phyloP scores from a whole-genome alignment of 106 monocot genomes.

The Posidonia australis region DNA sequence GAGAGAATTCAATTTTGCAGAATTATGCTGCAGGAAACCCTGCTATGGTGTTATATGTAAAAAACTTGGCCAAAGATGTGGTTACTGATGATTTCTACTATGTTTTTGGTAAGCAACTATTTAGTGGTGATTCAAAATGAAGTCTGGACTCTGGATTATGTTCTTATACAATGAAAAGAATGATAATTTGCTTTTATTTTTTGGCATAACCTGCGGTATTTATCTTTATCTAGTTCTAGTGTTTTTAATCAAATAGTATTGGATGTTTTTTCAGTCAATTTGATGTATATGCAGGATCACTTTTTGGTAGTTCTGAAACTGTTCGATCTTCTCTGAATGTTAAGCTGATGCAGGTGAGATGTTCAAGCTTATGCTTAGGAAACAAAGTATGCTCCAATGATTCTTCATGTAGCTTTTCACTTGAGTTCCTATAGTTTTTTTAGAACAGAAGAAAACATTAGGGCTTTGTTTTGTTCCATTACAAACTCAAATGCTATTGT shows the following conservation, averaged over 20 bases:
- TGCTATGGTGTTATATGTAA: conserved; percentile 73
- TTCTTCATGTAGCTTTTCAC: too few relatives aligned
- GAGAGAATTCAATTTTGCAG: too few relatives aligned
- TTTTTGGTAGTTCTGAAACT: conserved; percentile 61
- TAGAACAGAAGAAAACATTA: too few relatives aligned
- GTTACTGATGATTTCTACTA: conserved; percentile 84
- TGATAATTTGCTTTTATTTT: neutral
- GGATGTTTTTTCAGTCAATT: neutral
- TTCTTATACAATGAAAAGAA: neutral
- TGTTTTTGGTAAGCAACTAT: conserved; percentile 67
- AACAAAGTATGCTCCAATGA: too few relatives aligned
- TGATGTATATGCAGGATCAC: conserved; percentile 43
- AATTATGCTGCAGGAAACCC: conserved; percentile 86
- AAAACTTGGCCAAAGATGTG: conserved; percentile 97
- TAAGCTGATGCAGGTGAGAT: conserved; percentile 87
- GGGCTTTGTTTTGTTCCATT: too few relatives aligned
- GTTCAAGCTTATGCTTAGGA: neutral
- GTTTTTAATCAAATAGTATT: neutral
- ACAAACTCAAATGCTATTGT: too few relatives aligned
- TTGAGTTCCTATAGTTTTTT: too few relatives aligned
- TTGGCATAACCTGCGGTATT: neutral
- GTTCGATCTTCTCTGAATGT: conserved; percentile 45
- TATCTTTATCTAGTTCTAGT: neutral
- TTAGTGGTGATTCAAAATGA: neutral
- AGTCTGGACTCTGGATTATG: too few relatives aligned